Evolutionary conservation across 257 asterid genomes (phyloP), one percentile per base, ranked within the genome.

Genomic region (Capsicum pubescens): DNA sequence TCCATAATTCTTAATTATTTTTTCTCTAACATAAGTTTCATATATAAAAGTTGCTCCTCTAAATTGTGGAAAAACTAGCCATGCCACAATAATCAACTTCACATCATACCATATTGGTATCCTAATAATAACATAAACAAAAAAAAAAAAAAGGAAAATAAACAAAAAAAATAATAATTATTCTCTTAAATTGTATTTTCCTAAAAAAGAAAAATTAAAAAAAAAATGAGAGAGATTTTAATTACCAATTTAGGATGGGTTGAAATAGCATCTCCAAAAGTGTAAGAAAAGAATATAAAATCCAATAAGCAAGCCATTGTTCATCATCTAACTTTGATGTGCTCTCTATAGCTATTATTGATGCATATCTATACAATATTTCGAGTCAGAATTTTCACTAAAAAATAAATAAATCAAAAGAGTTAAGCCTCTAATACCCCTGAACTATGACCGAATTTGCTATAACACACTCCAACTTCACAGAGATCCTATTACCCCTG

Each of bases 61-160:
- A 84, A 93, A 90, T 58, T 92, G 98, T 2, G 99, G 99, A 9
- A 95, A 83, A 42, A 94, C 97, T 88, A 95, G 44, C 99, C 99
- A 95, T 10, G 93, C 93, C 77, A 94, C 90, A 67, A 90, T 81
- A 2, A 84, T 93, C 42, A 95, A 92, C 91, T 95, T 95, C 94
- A 93, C 82, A 19, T 88, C 91, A 63, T 95, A 95, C 98, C 98
- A 95, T 84, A 95, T 90, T 1, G 95, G 93, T 56, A 95, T 87
- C 97, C 98, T 94, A 59, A 59, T 69, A 66, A 66, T 66, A 6
- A 46, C 85, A 39, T 7, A 71, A 12, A 17, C 5, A 4, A 0
- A 19, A 0, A 50, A 74, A 10, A 6, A 1, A 1, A 3, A 50
- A 0, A 42, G 48, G 48, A 1, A 16, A 71, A 46, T 7, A 46